A percentile compares a stretch with the other conserved stretches of the same genome.
These are phyloP conservation scores for Neofusicoccum parvum DNA, from an alignment of 2,329 filamentous ascomycete species.

Conservation along the genomic window DNA sequence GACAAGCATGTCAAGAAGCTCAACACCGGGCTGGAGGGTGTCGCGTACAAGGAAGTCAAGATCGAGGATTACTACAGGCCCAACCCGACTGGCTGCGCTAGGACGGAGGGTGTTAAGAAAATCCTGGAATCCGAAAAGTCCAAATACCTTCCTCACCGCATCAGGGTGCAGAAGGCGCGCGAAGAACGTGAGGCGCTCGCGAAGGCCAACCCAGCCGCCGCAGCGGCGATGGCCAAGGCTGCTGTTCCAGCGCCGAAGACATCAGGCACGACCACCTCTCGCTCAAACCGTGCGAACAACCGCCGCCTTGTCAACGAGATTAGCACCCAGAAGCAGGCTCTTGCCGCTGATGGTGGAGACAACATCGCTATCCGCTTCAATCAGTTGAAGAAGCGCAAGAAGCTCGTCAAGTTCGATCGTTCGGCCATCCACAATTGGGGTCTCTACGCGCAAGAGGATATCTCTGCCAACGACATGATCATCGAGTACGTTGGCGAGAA, in stretches of 20 bases:
- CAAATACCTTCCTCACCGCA: conserved; percentile 95
- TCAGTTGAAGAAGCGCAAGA: conserved; percentile 98
- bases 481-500: conserved; percentile 99
- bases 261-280: conserved; percentile 79
- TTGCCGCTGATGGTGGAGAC: conserved; percentile 64
- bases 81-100: conserved; percentile 80
- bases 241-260: conserved; percentile 68
- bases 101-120: conserved; percentile 92
- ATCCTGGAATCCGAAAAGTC: conserved; percentile 97
- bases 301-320: conserved; percentile 92
- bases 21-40: conserved; percentile 59
- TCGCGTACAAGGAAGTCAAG: conserved; percentile 54
- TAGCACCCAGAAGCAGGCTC: conserved; percentile 84
- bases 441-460: conserved; percentile 95
- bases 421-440: conserved; percentile 99
- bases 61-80: conserved; percentile 78
- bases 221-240: conserved; percentile 70
- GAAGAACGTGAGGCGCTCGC: conserved; percentile 85
- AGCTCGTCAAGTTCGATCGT: conserved; percentile 95
- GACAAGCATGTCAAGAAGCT: conserved; percentile 73
- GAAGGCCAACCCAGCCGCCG: conserved; percentile 59
- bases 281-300: conserved; percentile 93
- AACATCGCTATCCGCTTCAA: conserved; percentile 96
- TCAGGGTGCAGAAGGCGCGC: conserved; percentile 88
- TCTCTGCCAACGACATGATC: conserved; percentile 97